phyloP scores from a whole-genome alignment of 306 rosid genomes.

The Casuarina equisetifolia region DNA sequence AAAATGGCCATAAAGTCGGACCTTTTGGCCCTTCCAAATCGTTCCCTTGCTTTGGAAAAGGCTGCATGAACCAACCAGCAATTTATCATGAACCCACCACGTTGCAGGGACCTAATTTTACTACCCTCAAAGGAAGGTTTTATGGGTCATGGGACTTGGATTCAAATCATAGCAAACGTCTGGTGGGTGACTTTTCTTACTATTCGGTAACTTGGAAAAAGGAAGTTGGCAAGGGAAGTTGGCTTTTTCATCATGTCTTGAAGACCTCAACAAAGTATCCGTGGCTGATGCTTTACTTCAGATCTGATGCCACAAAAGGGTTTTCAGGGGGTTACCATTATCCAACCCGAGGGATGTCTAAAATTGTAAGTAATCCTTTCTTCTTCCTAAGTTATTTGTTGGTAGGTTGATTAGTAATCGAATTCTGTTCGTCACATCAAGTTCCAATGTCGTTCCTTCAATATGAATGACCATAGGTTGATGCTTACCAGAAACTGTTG shows the following conservation, averaged over 20 bases:
- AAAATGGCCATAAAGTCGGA: slow-evolving; percentile 41
- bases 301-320: slow-evolving; percentile 59
- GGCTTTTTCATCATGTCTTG: slow-evolving; percentile 56
- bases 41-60: slow-evolving; percentile 58
- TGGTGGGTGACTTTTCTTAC: slow-evolving; percentile 39
- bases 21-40: slow-evolving; percentile 31
- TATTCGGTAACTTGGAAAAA: slow-evolving; percentile 55
- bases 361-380: slow-evolving; percentile 42
- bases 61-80: slow-evolving; percentile 62
- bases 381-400: background rate
- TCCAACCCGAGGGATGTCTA: slow-evolving; percentile 54
- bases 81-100: slow-evolving; percentile 52
- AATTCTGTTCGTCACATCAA: background rate
- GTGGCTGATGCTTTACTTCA: slow-evolving; percentile 65
- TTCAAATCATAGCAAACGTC: slow-evolving; percentile 19
- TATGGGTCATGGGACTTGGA: slow-evolving; percentile 56
- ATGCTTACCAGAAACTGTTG: background rate
- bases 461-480: background rate
- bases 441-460: background rate
- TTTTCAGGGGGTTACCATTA: slow-evolving; percentile 62
- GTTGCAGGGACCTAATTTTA: slow-evolving; percentile 30
- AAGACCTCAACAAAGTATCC: slow-evolving; percentile 59
- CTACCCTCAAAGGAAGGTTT: slow-evolving; percentile 43
- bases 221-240: slow-evolving; percentile 46
- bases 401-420: background rate